A percentile compares a stretch with the other conserved stretches of the same genome.
Evolutionary conservation across 2,329 filamentous ascomycete species (phyloP).

Genomic region (Acephala macrosclerotiorum): DNA sequence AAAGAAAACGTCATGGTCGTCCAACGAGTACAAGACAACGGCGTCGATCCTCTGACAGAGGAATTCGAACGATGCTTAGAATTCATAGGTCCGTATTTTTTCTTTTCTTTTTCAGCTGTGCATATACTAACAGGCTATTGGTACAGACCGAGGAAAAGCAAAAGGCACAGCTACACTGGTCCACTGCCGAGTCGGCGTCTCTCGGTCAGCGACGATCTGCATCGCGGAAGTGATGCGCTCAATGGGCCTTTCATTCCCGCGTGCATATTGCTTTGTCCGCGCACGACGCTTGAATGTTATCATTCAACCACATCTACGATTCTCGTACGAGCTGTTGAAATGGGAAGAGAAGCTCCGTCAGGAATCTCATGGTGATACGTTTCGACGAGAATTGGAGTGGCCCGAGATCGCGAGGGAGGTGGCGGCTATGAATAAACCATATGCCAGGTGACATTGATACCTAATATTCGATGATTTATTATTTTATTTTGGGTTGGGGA

Average conservation of each 20-base stretch:
- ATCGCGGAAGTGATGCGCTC: constrained; percentile 98
- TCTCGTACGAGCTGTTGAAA: constrained; percentile 93
- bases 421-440: constrained; percentile 94
- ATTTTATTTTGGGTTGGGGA: constrained; percentile 16
- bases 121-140: constrained; percentile 24
- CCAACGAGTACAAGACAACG: constrained; percentile 92
- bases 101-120: constrained; percentile 12
- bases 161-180: constrained; percentile 88
- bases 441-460: constrained; percentile 64
- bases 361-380: constrained; percentile 44
- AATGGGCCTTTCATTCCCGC: constrained; percentile 81
- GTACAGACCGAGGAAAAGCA: constrained; percentile 75
- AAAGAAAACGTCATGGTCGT: constrained; percentile 80
- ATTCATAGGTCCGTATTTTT: constrained; percentile 81
- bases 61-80: constrained; percentile 87
- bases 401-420: constrained; percentile 87
- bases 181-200: constrained; percentile 95
- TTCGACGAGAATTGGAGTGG: constrained; percentile 80
- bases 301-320: constrained; percentile 94
- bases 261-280: constrained; percentile 95
- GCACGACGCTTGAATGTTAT: constrained; percentile 95
- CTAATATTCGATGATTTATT: constrained; percentile 26
- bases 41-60: constrained; percentile 87
- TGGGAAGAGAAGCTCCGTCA: constrained; percentile 84
- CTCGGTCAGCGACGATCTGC: constrained; percentile 93